Percentiles rank a stretch among this genome's conserved stretches.
phyloP scores from a whole-genome alignment of 352 stramenopile species.

The Phytophthora agathidicida region DNA sequence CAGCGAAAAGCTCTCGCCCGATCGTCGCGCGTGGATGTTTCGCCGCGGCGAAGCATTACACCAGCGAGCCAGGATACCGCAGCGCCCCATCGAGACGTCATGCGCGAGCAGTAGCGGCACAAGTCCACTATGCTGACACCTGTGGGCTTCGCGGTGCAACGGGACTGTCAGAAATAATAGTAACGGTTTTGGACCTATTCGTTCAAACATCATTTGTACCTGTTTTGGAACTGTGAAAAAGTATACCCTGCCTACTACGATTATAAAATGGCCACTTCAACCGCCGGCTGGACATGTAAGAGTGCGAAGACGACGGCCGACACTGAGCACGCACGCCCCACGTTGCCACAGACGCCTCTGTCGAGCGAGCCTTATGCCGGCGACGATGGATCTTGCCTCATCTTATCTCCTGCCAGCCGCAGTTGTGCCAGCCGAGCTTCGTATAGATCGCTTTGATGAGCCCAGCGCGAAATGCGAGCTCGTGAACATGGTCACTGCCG shows the following conservation, averaged over 20 bases:
- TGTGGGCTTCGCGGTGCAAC: slow-evolving; percentile 22
- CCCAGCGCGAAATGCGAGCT: slow-evolving; percentile 7
- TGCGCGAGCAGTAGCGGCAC: background rate
- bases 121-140: slow-evolving; percentile 30
- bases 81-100: slow-evolving; percentile 6
- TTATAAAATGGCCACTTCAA: background rate
- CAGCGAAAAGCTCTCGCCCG: slow-evolving; percentile 16
- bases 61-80: background rate
- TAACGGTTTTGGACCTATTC: background rate
- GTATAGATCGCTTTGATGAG: slow-evolving; percentile 5
- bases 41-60: slow-evolving; percentile 5
- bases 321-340: slow-evolving; percentile 14
- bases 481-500: slow-evolving; percentile 11
- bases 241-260: slow-evolving; percentile 1
- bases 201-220: background rate
- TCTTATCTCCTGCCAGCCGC: slow-evolving; percentile 26
- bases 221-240: background rate
- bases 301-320: background rate
- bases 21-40: slow-evolving; percentile 12
- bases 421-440: slow-evolving; percentile 7
- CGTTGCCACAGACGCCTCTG: slow-evolving; percentile 4
- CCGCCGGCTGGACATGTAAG: background rate
- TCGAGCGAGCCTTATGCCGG: slow-evolving; percentile 16
- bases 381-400: slow-evolving; percentile 20
- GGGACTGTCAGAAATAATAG: slow-evolving; percentile 13